Evolutionary conservation across 1,284 basidiomycete species (phyloP).

Genomic region (Ganoderma meredithae): DNA sequence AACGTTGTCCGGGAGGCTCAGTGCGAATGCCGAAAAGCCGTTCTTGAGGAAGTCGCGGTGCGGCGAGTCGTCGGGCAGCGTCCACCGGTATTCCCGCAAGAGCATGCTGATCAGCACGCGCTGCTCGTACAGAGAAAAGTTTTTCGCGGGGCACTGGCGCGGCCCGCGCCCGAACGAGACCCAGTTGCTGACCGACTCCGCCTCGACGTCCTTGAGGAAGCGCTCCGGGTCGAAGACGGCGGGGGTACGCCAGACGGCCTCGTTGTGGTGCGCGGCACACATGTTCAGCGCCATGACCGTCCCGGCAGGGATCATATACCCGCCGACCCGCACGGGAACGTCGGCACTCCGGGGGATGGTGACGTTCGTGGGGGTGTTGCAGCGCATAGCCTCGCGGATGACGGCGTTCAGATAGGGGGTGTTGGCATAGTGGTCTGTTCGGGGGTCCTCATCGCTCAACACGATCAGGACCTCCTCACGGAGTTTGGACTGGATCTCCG

Average conservation of each 20-base stretch:
- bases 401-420: conserved; percentile 42
- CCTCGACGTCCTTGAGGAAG: conserved; percentile 27
- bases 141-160: conserved; percentile 41
- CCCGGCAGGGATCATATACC: conserved; percentile 29
- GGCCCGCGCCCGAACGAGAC: conserved; percentile 34
- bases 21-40: conserved; percentile 43
- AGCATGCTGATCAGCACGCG: conserved; percentile 41
- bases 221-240: conserved; percentile 35
- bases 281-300: conserved; percentile 42
- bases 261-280: conserved; percentile 41
- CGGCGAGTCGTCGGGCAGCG: conserved; percentile 38
- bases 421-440: conserved; percentile 34
- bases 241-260: conserved; percentile 32
- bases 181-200: conserved; percentile 21
- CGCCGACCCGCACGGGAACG: conserved; percentile 28
- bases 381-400: conserved; percentile 44
- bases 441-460: conserved; percentile 36
- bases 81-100: conserved; percentile 40
- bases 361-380: conserved; percentile 42
- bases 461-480: conserved; percentile 39
- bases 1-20: conserved; percentile 38
- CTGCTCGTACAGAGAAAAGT: conserved; percentile 45
- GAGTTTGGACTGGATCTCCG: conserved; percentile 38
- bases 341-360: conserved; percentile 40
- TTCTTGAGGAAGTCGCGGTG: conserved; percentile 39